Evolutionary conservation across 768 basidiomycete genomes (phyloP), one percentile per base, ranked within the genome.

Genomic region (Auricularia auricula-judae): DNA sequence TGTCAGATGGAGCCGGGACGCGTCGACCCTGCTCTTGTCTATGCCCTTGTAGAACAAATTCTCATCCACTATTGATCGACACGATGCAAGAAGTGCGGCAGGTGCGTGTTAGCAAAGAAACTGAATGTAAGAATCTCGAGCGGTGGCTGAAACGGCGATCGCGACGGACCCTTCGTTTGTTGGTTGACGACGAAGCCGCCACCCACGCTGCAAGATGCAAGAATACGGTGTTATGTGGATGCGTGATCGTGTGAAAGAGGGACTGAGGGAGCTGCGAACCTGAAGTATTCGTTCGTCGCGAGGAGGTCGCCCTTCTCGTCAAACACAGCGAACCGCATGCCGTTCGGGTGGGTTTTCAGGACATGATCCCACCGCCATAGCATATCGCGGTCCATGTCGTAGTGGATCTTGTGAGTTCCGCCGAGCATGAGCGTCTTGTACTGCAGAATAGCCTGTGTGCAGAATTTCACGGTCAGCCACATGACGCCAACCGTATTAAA

Each of bases 181-280:
- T 94, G 91, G 70, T 97, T 97, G 33, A 97, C 93, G 3, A 96
- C 93, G 72, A 96, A 97, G 2, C 93, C 93, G 54, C 93, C 93
- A 2, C 93, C 93, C 61, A 97, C 93, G 63, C 89, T 85, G 62
- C 16, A 34, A 51, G 23, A 18, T 29, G 56, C 47, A 16, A 54
- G 36, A 54, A 53, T 34, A 59, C 35, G 23, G 29, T 3, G 3
- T 29, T 29, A 36, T 21, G 16, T 33, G 47, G 43, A 56, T 18
- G 63, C 21, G 23, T 2, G 36, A 18, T 34, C 34, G 36, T 29
- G n/a, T 39, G 58, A 65, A 65, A 43, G 67, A 71, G 62, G 64
- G n/a, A n/a, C 23, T 21, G 39, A 64, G 61, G 59, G 59, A 18
- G 58, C 47, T 23, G 61, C 66, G 51, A 68, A 81, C 82, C 85